Evolutionary conservation across 805 yeast genomes (phyloP).

Genomic region (Cyberlindnera euphorbiae): DNA sequence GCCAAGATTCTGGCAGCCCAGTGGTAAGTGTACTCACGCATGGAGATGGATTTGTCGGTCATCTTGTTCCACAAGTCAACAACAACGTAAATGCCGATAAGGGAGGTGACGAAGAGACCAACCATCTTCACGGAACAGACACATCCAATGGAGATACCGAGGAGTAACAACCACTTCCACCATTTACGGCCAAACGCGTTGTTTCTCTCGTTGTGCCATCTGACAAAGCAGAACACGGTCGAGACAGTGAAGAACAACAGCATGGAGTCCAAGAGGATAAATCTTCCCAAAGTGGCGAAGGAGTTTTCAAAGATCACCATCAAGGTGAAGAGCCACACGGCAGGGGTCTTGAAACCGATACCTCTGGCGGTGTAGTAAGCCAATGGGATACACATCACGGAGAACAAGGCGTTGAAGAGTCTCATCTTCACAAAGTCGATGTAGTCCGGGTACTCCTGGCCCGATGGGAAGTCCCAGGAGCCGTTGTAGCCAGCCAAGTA

Average conservation of each 20-base stretch:
- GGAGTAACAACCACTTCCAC: conserved; percentile 89
- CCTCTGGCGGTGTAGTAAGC: conserved; percentile 79
- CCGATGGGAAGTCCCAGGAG: conserved; percentile 83
- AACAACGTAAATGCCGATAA: conserved; percentile 86
- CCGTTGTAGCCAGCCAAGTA: conserved; percentile 86
- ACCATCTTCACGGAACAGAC: conserved; percentile 95
- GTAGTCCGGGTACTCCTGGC: conserved; percentile 67
- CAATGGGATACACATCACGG: conserved; percentile 80
- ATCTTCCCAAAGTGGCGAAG: conserved; percentile 79
- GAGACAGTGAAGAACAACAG: conserved; percentile 82
- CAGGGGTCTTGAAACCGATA: conserved; percentile 63
- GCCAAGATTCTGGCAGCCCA: conserved; percentile 64
- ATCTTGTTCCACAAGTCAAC: conserved; percentile 83
- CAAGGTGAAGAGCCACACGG: conserved; percentile 74
- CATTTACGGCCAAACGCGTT: conserved; percentile 64
- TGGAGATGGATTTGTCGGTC: conserved; percentile 57
- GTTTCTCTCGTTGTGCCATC: conserved; percentile 59
- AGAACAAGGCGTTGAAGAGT: conserved; percentile 77
- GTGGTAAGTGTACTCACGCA: conserved; percentile 48
- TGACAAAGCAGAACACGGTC: conserved; percentile 68
- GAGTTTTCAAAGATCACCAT: conserved; percentile 82
- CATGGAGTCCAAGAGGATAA: conserved; percentile 89
- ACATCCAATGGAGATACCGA: conserved; percentile 86
- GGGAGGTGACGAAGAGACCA: conserved; percentile 82
- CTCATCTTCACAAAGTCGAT: conserved; percentile 85